These are phyloP conservation scores for Falciphora oryzae DNA, from an alignment of 2,329 filamentous ascomycete species.

Conservation along the genomic window DNA sequence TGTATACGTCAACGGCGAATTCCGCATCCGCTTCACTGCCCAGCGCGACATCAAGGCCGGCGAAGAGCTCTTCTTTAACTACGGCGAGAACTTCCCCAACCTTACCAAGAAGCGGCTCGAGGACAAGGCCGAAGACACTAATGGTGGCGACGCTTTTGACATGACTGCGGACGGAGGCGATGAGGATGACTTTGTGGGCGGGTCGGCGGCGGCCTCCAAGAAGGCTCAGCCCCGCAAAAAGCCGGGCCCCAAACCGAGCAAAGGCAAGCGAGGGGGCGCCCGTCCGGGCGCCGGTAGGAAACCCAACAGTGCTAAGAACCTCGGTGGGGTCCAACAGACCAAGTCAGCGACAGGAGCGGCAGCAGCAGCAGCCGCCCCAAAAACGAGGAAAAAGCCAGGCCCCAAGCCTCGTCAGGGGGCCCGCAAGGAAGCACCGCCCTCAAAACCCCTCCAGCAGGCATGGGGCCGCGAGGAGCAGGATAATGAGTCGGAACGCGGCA, in stretches of 20 bases:
- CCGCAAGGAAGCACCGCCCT: constrained; percentile 2
- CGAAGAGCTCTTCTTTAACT: constrained; percentile 78
- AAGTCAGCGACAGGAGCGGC: constrained; percentile 11
- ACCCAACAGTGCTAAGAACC: constrained; percentile 7
- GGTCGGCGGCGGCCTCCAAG: neutral
- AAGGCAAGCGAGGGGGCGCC: constrained; percentile 9
- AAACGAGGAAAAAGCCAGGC: constrained; percentile 3
- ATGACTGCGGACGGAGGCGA: neutral
- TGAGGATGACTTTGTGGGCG: neutral
- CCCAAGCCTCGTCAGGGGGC: constrained; percentile 6
- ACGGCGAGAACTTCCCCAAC: constrained; percentile 64
- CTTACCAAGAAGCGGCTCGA: constrained; percentile 47
- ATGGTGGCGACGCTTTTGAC: neutral
- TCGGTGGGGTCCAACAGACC: neutral
- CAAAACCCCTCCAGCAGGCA: constrained; percentile 7
- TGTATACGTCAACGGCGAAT: constrained; percentile 67
- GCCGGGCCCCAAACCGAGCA: constrained; percentile 11
- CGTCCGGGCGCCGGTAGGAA: constrained; percentile 9
- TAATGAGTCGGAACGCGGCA: neutral
- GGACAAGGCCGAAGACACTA: constrained; percentile 27
- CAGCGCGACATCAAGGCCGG: constrained; percentile 60
- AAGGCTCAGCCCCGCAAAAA: neutral
- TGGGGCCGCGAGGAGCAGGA: neutral
- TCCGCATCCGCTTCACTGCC: constrained; percentile 70
- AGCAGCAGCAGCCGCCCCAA: constrained; percentile 3